phyloP scores from a whole-genome alignment of 768 basidiomycete genomes.

The Tylopilus sp. region DNA sequence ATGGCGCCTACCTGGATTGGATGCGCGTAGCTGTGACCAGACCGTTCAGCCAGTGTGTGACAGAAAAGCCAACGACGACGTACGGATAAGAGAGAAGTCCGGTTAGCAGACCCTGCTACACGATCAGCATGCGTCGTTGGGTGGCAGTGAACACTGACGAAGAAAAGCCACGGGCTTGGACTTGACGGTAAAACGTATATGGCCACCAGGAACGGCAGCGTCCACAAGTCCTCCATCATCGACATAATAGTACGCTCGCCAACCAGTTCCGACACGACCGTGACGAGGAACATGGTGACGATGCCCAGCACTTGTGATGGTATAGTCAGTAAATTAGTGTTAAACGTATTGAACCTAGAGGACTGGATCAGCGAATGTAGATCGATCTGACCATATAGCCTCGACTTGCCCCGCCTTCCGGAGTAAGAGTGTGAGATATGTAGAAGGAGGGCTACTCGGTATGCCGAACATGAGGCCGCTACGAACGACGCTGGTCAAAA shows the following conservation, averaged over 20 bases:
- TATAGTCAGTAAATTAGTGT: conserved; percentile 59
- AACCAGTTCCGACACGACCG: conserved; percentile 48
- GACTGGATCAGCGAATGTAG: not conserved
- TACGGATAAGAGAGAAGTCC: conserved; percentile 46
- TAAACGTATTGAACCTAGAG: conserved; percentile 53
- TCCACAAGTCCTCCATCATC: conserved; percentile 56
- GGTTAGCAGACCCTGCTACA: conserved; percentile 37
- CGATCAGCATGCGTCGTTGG: not conserved
- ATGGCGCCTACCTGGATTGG: conserved; percentile 41
- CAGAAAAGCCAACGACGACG: not conserved
- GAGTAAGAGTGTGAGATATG: conserved; percentile 59
- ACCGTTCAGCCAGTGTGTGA: not conserved
- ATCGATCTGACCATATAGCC: not conserved
- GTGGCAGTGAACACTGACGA: conserved; percentile 31
- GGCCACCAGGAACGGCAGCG: conserved; percentile 57
- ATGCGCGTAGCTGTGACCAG: conserved; percentile 39
- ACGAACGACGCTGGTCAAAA: not conserved
- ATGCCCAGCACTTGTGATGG: conserved; percentile 51
- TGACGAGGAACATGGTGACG: conserved; percentile 48
- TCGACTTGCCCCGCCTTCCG: conserved; percentile 44
- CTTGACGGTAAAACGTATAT: conserved; percentile 46
- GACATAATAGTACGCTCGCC: conserved; percentile 54
- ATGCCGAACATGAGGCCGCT: conserved; percentile 55
- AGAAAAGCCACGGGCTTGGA: conserved; percentile 53
- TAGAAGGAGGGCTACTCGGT: conserved; percentile 43